A percentile compares a stretch with the other conserved stretches of the same genome.
Evolutionary conservation across 2,329 filamentous ascomycete genomes (phyloP).

Genomic region (Scleromitrula shiraiana): DNA sequence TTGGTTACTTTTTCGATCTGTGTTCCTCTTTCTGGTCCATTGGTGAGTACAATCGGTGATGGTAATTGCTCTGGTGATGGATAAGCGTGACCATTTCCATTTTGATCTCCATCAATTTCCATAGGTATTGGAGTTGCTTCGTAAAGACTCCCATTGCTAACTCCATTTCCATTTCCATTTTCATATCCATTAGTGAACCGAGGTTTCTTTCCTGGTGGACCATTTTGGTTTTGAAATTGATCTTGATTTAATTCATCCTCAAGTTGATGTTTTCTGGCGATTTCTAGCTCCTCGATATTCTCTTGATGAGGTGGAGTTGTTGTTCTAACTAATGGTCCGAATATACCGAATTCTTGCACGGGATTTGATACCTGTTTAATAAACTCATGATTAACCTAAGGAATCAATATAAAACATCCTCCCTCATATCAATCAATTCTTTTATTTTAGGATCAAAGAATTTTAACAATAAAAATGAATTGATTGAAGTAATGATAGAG

Average conservation of each 20-base stretch:
- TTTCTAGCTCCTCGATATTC: slow-evolving; percentile 25
- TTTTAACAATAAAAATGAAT: too few relatives aligned
- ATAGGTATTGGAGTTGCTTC: slow-evolving; percentile 38
- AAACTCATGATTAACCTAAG: not conserved
- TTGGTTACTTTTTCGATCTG: slow-evolving; percentile 58
- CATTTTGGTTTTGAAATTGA: slow-evolving; percentile 40
- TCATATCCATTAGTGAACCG: slow-evolving; percentile 56
- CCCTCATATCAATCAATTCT: not conserved
- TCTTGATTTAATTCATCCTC: slow-evolving; percentile 30
- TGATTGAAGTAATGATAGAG: not conserved
- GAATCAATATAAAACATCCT: not conserved
- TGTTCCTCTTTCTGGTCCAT: slow-evolving; percentile 55
- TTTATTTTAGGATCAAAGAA: too few relatives aligned
- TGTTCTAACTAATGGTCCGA: slow-evolving; percentile 21
- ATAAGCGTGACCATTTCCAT: slow-evolving; percentile 50
- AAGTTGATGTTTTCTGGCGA: slow-evolving; percentile 27
- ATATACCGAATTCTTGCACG: slow-evolving; percentile 20
- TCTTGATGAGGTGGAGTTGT: slow-evolving; percentile 12
- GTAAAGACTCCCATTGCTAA: slow-evolving; percentile 25
- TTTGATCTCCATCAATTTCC: slow-evolving; percentile 43
- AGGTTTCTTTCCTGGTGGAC: slow-evolving; percentile 48
- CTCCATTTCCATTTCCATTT: slow-evolving; percentile 33
- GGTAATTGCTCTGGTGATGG: slow-evolving; percentile 49
- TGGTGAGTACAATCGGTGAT: slow-evolving; percentile 46
- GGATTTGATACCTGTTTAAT: not conserved